Evolutionary conservation across 768 basidiomycete genomes (phyloP).

Genomic region (Cantharellus anzutake): DNA sequence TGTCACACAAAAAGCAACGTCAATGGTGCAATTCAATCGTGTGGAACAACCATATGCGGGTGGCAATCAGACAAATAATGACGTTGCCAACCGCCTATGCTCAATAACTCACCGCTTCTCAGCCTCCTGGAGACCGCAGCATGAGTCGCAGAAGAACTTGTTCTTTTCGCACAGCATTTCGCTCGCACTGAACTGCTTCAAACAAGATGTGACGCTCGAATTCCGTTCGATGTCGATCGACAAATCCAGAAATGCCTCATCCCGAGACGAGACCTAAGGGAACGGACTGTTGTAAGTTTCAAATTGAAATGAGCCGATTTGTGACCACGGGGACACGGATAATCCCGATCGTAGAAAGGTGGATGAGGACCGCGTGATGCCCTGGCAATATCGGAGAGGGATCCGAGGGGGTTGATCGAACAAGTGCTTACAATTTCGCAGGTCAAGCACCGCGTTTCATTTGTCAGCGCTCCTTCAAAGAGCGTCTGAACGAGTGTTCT

Average conservation of each 20-base stretch:
- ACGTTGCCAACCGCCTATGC: background rate
- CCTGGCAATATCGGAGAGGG: too few species aligned
- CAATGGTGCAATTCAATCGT: too few species aligned
- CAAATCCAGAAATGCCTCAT: constrained; percentile 94
- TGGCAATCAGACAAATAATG: too few species aligned
- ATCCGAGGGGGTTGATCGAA: background rate
- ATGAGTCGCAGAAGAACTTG: constrained; percentile 96
- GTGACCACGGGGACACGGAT: background rate
- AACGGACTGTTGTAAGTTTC: background rate
- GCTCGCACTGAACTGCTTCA: constrained; percentile 89
- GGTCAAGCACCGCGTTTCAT: constrained; percentile 92
- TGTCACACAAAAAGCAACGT: too few species aligned
- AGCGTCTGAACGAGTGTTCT: constrained; percentile 57
- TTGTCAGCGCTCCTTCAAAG: constrained; percentile 86
- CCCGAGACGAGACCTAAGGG: constrained; percentile 69
- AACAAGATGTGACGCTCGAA: constrained; percentile 86
- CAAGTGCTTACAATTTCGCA: constrained; percentile 64
- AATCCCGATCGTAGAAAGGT: background rate
- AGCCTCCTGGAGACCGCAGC: constrained; percentile 92
- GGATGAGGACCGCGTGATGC: too few species aligned
- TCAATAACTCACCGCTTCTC: constrained; percentile 62
- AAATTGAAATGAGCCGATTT: background rate
- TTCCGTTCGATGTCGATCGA: constrained; percentile 99
- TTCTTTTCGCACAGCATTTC: constrained; percentile 98
- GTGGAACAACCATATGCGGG: too few species aligned